Evolutionary conservation across 352 stramenopile species (phyloP).

Genomic region (Phytophthora boehmeriae): DNA sequence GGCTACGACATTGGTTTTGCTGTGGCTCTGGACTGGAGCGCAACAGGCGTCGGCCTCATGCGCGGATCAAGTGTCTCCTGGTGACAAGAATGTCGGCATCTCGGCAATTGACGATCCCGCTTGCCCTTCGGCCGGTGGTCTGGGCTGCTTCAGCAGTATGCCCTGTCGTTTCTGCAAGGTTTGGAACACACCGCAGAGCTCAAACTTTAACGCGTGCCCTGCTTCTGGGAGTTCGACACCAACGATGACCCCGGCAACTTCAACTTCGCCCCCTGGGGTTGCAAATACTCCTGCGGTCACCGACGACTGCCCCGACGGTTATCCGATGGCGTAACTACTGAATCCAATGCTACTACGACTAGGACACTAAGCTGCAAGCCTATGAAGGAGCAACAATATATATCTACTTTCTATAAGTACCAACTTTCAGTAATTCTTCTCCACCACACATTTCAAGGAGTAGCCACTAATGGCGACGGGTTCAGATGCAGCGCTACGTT

Average conservation of each 20-base stretch:
- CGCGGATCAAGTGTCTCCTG: slow-evolving; percentile 27
- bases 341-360: not conserved
- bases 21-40: slow-evolving; percentile 27
- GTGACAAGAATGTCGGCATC: slow-evolving; percentile 43
- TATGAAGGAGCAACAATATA: too few species aligned
- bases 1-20: slow-evolving; percentile 20
- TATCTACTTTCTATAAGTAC: not conserved
- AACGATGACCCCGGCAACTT: slow-evolving; percentile 6
- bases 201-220: slow-evolving; percentile 28
- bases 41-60: slow-evolving; percentile 30
- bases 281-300: slow-evolving; percentile 1
- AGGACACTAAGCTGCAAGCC: not conserved
- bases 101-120: slow-evolving; percentile 22
- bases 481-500: not conserved
- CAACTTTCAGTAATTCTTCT: not conserved
- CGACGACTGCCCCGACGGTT: slow-evolving; percentile 20
- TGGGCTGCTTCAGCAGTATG: slow-evolving; percentile 37
- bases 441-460: not conserved
- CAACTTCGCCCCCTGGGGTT: slow-evolving; percentile 5
- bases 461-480: not conserved
- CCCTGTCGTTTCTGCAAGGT: slow-evolving; percentile 37
- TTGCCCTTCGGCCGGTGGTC: slow-evolving; percentile 31
- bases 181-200: slow-evolving; percentile 27
- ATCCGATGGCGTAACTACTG: slow-evolving; percentile 16
- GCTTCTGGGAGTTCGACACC: not conserved